Percentiles rank a stretch among this genome's conserved stretches.
Conservation (phyloP, 164 flowering plant genomes). For the Vitis riparia region DNA sequence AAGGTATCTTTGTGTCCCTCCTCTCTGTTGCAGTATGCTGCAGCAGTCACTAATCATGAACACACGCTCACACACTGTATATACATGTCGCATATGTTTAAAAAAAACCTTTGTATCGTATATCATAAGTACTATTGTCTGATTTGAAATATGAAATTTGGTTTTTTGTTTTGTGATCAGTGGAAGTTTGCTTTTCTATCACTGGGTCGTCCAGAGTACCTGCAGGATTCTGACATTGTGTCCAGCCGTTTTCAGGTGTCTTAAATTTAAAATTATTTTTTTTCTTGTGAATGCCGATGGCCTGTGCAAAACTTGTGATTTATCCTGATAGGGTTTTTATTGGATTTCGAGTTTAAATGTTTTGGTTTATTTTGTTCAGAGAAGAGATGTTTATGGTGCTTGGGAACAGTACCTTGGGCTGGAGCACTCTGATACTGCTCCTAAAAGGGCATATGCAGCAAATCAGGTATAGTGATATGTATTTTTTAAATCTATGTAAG, state of each 20-base stretch:
- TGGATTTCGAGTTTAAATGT: background rate
- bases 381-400: constrained; percentile 95
- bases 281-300: background rate
- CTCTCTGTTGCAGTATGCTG: background rate
- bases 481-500: background rate
- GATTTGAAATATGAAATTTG: background rate
- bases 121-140: background rate
- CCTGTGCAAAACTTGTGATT: background rate
- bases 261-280: background rate
- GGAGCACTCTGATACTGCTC: constrained; percentile 91
- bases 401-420: constrained; percentile 98
- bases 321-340: background rate
- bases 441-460: constrained; percentile 77
- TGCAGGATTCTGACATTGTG: constrained; percentile 74
- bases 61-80: too few relatives aligned
- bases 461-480: constrained; percentile 57
- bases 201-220: constrained; percentile 86
- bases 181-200: constrained; percentile 94
- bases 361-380: constrained; percentile 34
- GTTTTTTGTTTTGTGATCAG: constrained; percentile 29
- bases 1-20: constrained; percentile 52
- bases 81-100: too few relatives aligned
- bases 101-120: too few relatives aligned
- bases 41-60: too few relatives aligned
- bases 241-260: constrained; percentile 85